These are phyloP conservation scores for Penicillium sp. DNA, from an alignment of 2,329 filamentous ascomycete genomes.

Conservation along the genomic window DNA sequence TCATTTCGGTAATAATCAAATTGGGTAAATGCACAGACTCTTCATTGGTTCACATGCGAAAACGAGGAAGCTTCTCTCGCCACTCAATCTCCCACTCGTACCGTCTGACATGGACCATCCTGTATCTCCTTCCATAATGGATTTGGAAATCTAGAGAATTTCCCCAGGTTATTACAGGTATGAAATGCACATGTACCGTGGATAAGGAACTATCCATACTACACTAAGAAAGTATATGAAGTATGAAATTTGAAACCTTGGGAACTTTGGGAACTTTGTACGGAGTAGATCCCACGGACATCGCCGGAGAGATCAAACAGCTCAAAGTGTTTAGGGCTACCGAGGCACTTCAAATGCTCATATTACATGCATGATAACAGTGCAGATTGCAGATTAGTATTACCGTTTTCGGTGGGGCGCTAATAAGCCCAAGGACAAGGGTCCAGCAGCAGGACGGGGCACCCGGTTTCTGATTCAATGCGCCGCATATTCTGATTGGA, in stretches of 20 bases:
- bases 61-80: neutral
- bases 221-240: neutral
- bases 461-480: neutral
- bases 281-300: neutral
- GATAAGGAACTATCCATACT: neutral
- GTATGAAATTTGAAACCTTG: neutral
- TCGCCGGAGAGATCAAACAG: neutral
- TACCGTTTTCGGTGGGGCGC: neutral
- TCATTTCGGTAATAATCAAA: slow-evolving; percentile 11
- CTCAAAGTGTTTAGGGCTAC: neutral
- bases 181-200: neutral
- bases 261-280: neutral
- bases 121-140: slow-evolving; percentile 9
- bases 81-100: neutral
- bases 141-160: neutral
- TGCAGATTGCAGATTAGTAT: neutral
- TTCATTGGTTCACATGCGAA: slow-evolving; percentile 2
- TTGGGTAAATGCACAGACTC: slow-evolving; percentile 24
- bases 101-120: neutral
- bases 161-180: too few species aligned
- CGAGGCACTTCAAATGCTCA: neutral
- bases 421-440: neutral
- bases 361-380: slow-evolving; percentile 4
- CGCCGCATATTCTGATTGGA: neutral
- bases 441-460: slow-evolving; percentile 1